Conservation (phyloP, 805 yeast species). For the Wickerhamomyces bovis region DNA sequence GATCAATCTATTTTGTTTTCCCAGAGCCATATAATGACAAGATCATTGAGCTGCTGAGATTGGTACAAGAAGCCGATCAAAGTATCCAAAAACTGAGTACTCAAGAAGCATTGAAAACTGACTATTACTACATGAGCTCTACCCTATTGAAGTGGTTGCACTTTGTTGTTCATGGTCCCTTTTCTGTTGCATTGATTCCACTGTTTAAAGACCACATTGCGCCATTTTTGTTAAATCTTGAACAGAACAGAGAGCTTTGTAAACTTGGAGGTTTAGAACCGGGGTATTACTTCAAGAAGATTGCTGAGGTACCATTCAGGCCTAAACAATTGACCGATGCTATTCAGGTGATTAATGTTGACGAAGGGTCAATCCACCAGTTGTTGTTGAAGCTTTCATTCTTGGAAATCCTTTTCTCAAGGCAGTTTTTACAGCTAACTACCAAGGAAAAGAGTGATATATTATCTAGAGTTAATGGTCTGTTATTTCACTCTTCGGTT, state of each 20-base stretch:
- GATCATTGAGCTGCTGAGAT: constrained; percentile 39
- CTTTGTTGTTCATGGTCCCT: constrained; percentile 47
- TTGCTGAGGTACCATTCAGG: constrained; percentile 45
- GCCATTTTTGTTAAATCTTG: constrained; percentile 63
- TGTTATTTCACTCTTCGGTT: constrained; percentile 56
- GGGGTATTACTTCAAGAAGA: constrained; percentile 34
- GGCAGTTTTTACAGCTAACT: constrained; percentile 53
- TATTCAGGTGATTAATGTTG: constrained; percentile 34
- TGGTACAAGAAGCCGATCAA: constrained; percentile 36
- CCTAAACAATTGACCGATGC: constrained; percentile 35
- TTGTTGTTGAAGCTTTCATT: constrained; percentile 60
- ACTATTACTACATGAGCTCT: constrained; percentile 57
- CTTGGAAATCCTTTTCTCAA: constrained; percentile 63
- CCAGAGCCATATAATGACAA: constrained; percentile 28
- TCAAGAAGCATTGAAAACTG: constrained; percentile 52
- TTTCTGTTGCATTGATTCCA: constrained; percentile 46
- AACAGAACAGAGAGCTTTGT: constrained; percentile 73
- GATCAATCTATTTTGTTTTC: constrained; percentile 26
- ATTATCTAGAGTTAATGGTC: constrained; percentile 42
- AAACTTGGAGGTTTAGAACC: constrained; percentile 61
- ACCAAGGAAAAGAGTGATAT: constrained; percentile 41
- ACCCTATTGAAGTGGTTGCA: constrained; percentile 59
- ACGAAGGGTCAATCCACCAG: constrained; percentile 51
- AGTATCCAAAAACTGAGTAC: constrained; percentile 33
- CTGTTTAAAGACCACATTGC: constrained; percentile 47